Base-by-base conservation (phyloP, 2,329 filamentous ascomycete species). In the Hortaea werneckii region DNA sequence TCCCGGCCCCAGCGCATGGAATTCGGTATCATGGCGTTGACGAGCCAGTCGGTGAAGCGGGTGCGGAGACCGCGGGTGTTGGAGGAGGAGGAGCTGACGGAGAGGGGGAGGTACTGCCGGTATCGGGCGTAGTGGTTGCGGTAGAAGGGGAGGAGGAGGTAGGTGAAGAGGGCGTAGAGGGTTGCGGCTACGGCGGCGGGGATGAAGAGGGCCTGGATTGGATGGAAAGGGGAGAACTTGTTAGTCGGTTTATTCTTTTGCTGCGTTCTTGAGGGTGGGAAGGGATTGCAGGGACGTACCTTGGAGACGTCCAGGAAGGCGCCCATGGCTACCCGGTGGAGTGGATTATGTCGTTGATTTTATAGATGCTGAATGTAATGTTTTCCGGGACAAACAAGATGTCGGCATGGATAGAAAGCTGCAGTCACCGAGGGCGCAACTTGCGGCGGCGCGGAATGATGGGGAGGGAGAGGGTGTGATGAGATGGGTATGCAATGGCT, bases 71-170 rank as follows among this genome's bases (percentile, higher is more conserved):
- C 52, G 28, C 52, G 48, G 4, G 62, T 60, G 10, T 55, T 56
- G 37, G 54, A 45, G 35, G 56, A 54, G 41, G 63, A 50, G 35
- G 46, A 58, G 40, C 55, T 51, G 20, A 20, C 20, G 9, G 32
- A 35, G 32, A 62, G 49, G 9, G 66, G 59, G 37, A 71, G 60
- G 54, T 70, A 70, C 45, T 71, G 66, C 47, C 57, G 60, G 60
- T 72, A 72, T 55, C 66, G 65, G 47, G 58, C 61, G 54, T 67
- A 63, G 53, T 73, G 65, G 43, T 62, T 65, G 55, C 67, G 67
- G 41, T 68, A 56, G 41, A 73, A 62, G 40, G 70, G 70, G 26
- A 72, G 52, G 51, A 73, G 46, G 49, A 66, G 42, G 54, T 66
- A 60, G 51, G 64, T 64, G 46, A 68, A 55, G 47, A 67, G 48